These are phyloP conservation scores for Scenedesmus sp. DNA, from an alignment of 163 green algal species.

Conservation along the genomic window DNA sequence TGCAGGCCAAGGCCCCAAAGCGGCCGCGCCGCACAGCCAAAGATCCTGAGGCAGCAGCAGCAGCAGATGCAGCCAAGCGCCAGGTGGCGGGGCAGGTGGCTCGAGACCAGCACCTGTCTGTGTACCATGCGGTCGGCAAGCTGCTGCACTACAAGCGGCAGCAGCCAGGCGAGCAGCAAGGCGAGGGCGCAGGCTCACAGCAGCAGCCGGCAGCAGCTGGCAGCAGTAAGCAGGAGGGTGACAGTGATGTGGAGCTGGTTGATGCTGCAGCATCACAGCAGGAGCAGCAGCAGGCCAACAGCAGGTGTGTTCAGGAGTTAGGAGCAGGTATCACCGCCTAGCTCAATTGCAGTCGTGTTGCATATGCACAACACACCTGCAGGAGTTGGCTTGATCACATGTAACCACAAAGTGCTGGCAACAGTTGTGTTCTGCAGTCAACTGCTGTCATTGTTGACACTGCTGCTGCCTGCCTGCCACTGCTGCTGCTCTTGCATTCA, in stretches of 20 bases:
- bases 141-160: slow-evolving; percentile 89
- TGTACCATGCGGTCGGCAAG: slow-evolving; percentile 89
- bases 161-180: slow-evolving; percentile 21
- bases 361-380: too few relatives aligned
- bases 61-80: slow-evolving; percentile 38
- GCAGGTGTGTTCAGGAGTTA: not conserved
- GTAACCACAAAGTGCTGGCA: too few relatives aligned
- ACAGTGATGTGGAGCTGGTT: slow-evolving; percentile 3
- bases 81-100: slow-evolving; percentile 49
- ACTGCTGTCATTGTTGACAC: not conserved
- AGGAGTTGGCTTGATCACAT: too few relatives aligned
- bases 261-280: slow-evolving; percentile 22
- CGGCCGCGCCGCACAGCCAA: slow-evolving; percentile 22
- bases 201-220: not conserved
- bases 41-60: not conserved
- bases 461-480: not conserved
- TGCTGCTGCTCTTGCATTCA: slow-evolving; percentile 13
- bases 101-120: slow-evolving; percentile 72
- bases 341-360: too few relatives aligned
- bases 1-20: slow-evolving; percentile 1
- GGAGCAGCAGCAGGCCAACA: slow-evolving; percentile 11
- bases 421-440: too few relatives aligned
- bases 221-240: slow-evolving; percentile 30
- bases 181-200: not conserved
- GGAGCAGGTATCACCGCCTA: too few relatives aligned